Evolutionary conservation across 1,284 basidiomycete species (phyloP), one percentile per base, ranked within the genome.

Genomic region (Boletellus sp.): DNA sequence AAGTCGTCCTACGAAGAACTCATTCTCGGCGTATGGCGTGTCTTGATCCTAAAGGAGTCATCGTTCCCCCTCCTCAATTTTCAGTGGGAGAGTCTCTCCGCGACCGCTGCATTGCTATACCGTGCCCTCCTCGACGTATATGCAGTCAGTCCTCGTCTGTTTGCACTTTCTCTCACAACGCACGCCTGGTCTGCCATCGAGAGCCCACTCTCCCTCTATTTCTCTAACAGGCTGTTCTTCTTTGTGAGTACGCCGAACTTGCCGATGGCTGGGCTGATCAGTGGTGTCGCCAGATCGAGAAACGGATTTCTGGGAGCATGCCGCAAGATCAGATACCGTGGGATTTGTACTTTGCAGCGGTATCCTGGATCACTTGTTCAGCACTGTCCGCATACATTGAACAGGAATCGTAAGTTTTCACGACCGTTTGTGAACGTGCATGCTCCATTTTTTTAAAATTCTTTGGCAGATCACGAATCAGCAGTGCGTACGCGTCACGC

Each of bases 101-200:
- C 32, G 8, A 17, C 8, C 14, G 4, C n/a, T 8, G 32, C 17
- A 7, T 33, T 19, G 32, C 8, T 33, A 16, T n/a, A 5, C n/a
- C 32, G 32, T 10, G 32, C 32, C 16, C 5, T 33, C 10, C 8
- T n/a, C 8, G 32, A 33, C 8, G 32, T 33, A 9, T 33, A 33
- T n/a, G 32, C 32, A n/a, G 11, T 33, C 32, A 60, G 48, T 17
- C 60, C 62, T 32, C 39, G 17, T 13, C 19, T 64, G 22, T 63
- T 61, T 30, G 16, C 11, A n/a, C 16, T 57, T 27, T 21, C 23
- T 10, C 16, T 61, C 6, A 3, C 57, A 14, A 23, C 34, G 3
- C 36, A 59, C 11, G 20, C 57, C 7, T 64, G 59, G 62, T 42
- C 35, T 41, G 41, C 55, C 5, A 45, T 63, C 16, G 53, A 62